Base-by-base conservation (phyloP, 306 rosid species). In the Myrica gale region DNA sequence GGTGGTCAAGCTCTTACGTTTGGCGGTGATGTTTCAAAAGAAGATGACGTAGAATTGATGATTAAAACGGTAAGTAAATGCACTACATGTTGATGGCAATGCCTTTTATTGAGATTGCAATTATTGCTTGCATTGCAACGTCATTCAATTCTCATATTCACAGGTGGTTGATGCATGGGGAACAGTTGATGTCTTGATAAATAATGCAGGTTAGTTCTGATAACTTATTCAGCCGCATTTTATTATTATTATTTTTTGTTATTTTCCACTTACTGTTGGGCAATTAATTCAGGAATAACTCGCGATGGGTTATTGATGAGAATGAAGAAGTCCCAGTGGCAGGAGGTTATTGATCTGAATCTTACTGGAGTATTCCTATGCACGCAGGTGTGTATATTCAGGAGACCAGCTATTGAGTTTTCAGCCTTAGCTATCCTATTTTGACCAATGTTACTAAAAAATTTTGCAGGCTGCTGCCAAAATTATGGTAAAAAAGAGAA, bases 131-230 rank as follows among this genome's bases (percentile, higher is more conserved):
- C 26, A 42, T 41, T 76, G 79, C 73, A 47, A 42, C 68, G 71
- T 69, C 82, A 72, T 60, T 85, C 75, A 78, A 42, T 43, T 82
- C 68, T 83, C 71, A 74, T 73, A 73, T 86, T 50, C 86, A 68
- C 88, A 94, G 98, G 97, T 84, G 13, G 76, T 88, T 68, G 95
- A 94, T 87, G 88, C 96, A 79, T 94, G 98, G 97, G 98, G 98
- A 89, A 94, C 96, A 55, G 89, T 94, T 81, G 98, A 95, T 84
- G 85, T 92, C 67, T 82, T 92, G 85, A 82, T 92, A 74, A 95
- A 95, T 74, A 95, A 95, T 83, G 98, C 98, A 44, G 98, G 97
- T 89, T 78, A 82, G 46, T 75, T 45, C 20, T 19, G 6, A 55
- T 72, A 53, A 55, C 7, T 9, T 16, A 17, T 65, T 17, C 47